A percentile compares a stretch with the other conserved stretches of the same genome.
Evolutionary conservation across 2,329 filamentous ascomycete genomes (phyloP).

Genomic region (Apiospora rasikravindrae): DNA sequence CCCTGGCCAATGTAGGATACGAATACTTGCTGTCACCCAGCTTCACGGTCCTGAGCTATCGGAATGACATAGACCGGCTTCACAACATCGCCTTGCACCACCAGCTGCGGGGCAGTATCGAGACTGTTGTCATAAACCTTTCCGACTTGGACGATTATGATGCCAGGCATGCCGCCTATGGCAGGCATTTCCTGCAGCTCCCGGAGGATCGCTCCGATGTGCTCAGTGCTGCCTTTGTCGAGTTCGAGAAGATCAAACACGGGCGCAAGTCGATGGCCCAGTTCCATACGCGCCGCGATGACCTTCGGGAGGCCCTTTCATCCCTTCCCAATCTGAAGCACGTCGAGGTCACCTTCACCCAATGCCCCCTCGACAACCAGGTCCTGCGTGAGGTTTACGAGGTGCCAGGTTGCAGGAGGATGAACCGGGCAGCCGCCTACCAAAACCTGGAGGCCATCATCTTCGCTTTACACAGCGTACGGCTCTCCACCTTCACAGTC

Average conservation of each 20-base stretch:
- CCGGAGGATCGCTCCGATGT: conserved; percentile 43
- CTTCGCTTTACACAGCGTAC: conserved; percentile 43
- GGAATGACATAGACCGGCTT: conserved; percentile 51
- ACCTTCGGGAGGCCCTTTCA: conserved; percentile 46
- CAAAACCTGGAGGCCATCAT: conserved; percentile 47
- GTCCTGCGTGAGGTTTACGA: conserved; percentile 44
- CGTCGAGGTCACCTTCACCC: conserved; percentile 48
- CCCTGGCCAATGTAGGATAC: conserved; percentile 48
- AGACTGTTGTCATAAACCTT: conserved; percentile 52
- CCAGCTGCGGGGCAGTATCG: conserved; percentile 47
- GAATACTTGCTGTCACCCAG: conserved; percentile 47
- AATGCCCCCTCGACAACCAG: conserved; percentile 45
- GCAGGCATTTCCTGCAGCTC: conserved; percentile 44
- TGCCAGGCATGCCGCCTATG: conserved; percentile 41
- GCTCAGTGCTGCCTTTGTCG: conserved; percentile 43
- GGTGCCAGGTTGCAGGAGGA: conserved; percentile 46
- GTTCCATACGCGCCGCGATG: conserved; percentile 42
- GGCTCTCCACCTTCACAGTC: conserved; percentile 45
- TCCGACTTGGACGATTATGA: conserved; percentile 48
- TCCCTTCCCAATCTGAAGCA: conserved; percentile 46
- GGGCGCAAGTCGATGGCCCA: conserved; percentile 41
- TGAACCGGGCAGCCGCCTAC: conserved; percentile 44
- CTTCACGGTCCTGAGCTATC: conserved; percentile 51
- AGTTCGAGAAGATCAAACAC: conserved; percentile 44
- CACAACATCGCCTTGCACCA: conserved; percentile 49